These are phyloP conservation scores for Exophiala bonariae DNA, from an alignment of 2,329 filamentous ascomycete genomes.

Conservation along the genomic window DNA sequence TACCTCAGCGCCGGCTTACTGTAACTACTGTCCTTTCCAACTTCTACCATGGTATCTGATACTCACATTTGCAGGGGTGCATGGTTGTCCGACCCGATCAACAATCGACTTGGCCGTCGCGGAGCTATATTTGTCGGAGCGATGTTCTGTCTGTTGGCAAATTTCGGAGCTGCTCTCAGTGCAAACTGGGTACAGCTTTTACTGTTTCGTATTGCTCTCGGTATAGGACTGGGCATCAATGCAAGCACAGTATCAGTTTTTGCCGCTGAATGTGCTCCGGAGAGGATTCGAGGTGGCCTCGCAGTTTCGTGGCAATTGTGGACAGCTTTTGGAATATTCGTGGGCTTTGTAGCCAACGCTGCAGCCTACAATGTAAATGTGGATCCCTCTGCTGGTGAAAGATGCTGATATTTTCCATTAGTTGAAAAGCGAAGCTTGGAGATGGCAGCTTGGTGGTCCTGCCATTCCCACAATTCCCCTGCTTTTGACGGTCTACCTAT, in stretches of 20 bases:
- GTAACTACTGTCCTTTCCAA: conserved; percentile 33
- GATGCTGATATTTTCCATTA: too few relatives aligned
- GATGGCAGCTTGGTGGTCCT: conserved; percentile 64
- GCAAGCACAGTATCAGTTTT: conserved; percentile 49
- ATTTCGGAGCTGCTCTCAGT: conserved; percentile 55
- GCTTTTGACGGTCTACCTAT: conserved; percentile 58
- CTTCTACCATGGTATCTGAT: conserved; percentile 10
- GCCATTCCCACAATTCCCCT: conserved; percentile 66
- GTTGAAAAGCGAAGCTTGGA: conserved; percentile 57
- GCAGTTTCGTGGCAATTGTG: conserved; percentile 57
- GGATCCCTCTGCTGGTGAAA: neutral
- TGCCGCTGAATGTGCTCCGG: conserved; percentile 49
- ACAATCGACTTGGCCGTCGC: conserved; percentile 69
- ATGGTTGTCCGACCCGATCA: conserved; percentile 70
- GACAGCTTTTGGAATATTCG: conserved; percentile 60
- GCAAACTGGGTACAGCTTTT: conserved; percentile 61
- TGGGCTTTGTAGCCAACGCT: conserved; percentile 66
- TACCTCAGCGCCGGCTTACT: conserved; percentile 54
- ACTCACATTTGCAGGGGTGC: conserved; percentile 49
- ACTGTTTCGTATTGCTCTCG: conserved; percentile 51
- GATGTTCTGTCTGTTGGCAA: conserved; percentile 52
- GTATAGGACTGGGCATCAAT: conserved; percentile 35
- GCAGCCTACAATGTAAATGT: conserved; percentile 55
- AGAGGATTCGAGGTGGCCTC: conserved; percentile 50
- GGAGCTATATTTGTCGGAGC: conserved; percentile 64